phyloP scores from a whole-genome alignment of 1,284 basidiomycete genomes.

The Mycena citricolor region DNA sequence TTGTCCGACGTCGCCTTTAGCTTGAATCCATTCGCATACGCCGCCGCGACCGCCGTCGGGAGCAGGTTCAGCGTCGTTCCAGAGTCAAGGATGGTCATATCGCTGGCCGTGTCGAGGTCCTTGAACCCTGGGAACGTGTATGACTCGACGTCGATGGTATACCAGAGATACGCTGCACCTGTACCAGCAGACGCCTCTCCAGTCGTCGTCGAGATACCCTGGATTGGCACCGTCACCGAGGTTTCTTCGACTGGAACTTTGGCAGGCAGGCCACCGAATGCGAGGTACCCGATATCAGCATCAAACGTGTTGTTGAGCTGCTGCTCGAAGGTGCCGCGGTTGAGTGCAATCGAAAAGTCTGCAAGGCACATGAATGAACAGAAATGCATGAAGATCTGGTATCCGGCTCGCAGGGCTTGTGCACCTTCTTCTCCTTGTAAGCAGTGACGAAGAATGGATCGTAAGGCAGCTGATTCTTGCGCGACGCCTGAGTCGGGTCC shows the following conservation, averaged over 20 bases:
- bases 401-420: no score
- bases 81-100: conserved; percentile 27
- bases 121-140: conserved; percentile 13
- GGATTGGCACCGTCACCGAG: conserved; percentile 7
- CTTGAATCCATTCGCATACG: conserved; percentile 23
- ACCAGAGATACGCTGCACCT: neutral
- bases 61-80: conserved; percentile 20
- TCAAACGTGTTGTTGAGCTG: conserved; percentile 15
- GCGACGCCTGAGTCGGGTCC: conserved; percentile 8
- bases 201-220: conserved; percentile 2
- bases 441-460: conserved; percentile 17
- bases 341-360: conserved; percentile 20
- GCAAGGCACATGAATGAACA: no score
- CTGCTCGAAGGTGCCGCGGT: conserved; percentile 18
- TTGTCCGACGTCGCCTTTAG: conserved; percentile 24
- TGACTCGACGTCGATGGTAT: conserved; percentile 4
- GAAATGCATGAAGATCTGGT: no score
- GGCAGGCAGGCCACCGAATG: conserved; percentile 24
- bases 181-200: no score
- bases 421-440: conserved; percentile 10
- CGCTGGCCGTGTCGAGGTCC: neutral
- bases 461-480: conserved; percentile 11
- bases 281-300: conserved; percentile 16
- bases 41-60: conserved; percentile 25
- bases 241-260: conserved; percentile 6